Evolutionary conservation across 2,329 filamentous ascomycete genomes (phyloP).

Genomic region (Didymella sp.): DNA sequence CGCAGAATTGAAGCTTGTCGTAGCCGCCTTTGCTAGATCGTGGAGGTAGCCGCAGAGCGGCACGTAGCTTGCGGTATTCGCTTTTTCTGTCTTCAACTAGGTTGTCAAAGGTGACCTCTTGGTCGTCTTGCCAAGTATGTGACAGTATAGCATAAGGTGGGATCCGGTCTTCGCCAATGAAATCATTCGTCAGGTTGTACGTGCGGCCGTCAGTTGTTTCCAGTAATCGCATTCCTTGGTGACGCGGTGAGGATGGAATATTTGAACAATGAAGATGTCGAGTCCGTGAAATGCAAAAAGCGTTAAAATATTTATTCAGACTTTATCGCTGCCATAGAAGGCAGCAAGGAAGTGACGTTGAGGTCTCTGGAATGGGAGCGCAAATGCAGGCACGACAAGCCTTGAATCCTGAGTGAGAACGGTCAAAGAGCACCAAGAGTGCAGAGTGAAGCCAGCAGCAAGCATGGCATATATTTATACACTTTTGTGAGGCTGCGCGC

Average conservation of each 20-base stretch:
- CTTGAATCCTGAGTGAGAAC: too few relatives aligned
- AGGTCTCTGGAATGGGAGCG: too few relatives aligned
- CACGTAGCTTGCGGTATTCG: background rate
- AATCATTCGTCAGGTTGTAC: constrained; percentile 15
- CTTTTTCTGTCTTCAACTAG: constrained; percentile 4
- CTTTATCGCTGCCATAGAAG: too few relatives aligned
- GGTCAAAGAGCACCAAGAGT: too few relatives aligned
- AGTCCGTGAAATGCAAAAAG: background rate
- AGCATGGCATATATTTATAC: background rate
- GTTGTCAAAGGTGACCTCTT: constrained; percentile 23
- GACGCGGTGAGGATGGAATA: background rate
- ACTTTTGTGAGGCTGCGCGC: background rate
- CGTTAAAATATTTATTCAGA: too few relatives aligned
- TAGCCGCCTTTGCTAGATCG: constrained; percentile 8
- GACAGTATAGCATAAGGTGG: constrained; percentile 28
- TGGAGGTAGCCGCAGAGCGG: background rate
- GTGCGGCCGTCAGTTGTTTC: constrained; percentile 13
- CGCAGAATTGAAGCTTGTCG: constrained; percentile 25
- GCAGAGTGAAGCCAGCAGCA: background rate
- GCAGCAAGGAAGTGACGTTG: background rate
- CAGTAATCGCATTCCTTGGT: constrained; percentile 20
- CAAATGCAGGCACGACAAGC: too few relatives aligned
- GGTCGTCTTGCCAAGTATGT: constrained; percentile 21
- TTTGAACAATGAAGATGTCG: background rate
- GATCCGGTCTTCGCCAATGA: background rate